Conservation (phyloP, 225 moss, liverwort and hornwort species). For the Anthoceros angustus region DNA sequence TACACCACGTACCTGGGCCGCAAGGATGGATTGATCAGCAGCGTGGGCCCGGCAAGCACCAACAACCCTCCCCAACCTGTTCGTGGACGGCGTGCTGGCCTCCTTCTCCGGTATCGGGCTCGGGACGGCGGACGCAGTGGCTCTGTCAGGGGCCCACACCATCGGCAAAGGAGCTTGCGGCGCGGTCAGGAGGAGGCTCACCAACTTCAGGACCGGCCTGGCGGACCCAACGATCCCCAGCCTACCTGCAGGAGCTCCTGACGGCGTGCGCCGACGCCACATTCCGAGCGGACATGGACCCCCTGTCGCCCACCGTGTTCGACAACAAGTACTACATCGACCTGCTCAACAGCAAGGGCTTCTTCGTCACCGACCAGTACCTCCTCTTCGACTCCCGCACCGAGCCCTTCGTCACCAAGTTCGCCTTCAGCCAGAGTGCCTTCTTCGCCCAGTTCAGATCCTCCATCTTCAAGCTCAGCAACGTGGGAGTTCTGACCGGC, state of each 20-base stretch:
- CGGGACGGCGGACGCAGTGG: not conserved
- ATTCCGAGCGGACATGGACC: not conserved
- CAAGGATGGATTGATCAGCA: not conserved
- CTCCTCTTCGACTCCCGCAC: not conserved
- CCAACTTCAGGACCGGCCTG: not conserved
- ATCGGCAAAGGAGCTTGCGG: not conserved
- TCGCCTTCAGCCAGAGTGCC: not conserved
- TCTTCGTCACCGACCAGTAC: not conserved
- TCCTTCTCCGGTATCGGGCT: not conserved
- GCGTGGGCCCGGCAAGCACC: not conserved
- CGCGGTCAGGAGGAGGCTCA: not conserved
- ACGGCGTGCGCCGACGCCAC: not conserved
- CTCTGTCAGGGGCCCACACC: not conserved
- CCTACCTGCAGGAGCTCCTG: not conserved
- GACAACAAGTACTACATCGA: not conserved
- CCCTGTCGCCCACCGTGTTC: too few species aligned
- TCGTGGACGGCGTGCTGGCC: not conserved
- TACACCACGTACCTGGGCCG: not conserved
- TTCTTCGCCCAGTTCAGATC: not conserved
- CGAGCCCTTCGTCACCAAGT: not conserved
- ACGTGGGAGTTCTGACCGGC: not conserved
- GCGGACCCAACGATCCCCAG: not conserved
- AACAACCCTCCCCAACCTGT: not conserved
- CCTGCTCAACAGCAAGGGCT: not conserved
- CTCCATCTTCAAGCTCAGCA: not conserved